Evolutionary conservation across 2,329 filamentous ascomycete species (phyloP), one percentile per base, ranked within the genome.

Genomic region (Chaetomium sp.): DNA sequence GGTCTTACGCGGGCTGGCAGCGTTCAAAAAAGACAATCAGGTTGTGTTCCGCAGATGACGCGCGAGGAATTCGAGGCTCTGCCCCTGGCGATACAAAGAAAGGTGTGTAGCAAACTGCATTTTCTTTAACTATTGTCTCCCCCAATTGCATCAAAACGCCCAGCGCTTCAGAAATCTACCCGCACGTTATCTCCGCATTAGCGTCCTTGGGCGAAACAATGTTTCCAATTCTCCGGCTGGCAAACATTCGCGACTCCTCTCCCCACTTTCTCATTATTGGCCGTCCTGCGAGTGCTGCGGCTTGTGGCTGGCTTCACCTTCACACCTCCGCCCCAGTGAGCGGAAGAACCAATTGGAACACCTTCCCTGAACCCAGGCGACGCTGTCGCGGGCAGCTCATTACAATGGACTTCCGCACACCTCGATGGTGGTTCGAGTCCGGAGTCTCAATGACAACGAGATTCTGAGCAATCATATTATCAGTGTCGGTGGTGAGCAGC

Each of bases 41-140:
- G 62, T 2, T 56, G 58, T 10, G 61, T 66, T 27, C 65, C 67
- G 48, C 64, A 68, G 44, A 62, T 74, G 58, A 73, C 75, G 1
- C 69, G 72, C 48, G 75, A 78, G 58, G 76, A 79, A 62, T 79
- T 78, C 62, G 75, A 78, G 61, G 71, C 74, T 41, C 67, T 79
- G 54, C 76, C 77, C 7, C 60, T 75, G 46, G 75, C 76, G n/a
- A 74, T 79, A 27, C 72, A 75, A 60, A 71, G 74, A 66, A 79
- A 79, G 74, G 77, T 79, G 68, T 68, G 74, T 71, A 35, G n/a
- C 37, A 33, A 47, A 41, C 45, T 40, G 41, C 44, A 38, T 37
- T 32, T 11, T 12, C 7, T 27, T 4, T 6, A 7, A 27, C 36
- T 11, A 7, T 49, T 49, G 9, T 12, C 14, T 40, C 35, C 14